Evolutionary conservation across 2,329 filamentous ascomycete species (phyloP).

Genomic region (Stromatinia cepivora): DNA sequence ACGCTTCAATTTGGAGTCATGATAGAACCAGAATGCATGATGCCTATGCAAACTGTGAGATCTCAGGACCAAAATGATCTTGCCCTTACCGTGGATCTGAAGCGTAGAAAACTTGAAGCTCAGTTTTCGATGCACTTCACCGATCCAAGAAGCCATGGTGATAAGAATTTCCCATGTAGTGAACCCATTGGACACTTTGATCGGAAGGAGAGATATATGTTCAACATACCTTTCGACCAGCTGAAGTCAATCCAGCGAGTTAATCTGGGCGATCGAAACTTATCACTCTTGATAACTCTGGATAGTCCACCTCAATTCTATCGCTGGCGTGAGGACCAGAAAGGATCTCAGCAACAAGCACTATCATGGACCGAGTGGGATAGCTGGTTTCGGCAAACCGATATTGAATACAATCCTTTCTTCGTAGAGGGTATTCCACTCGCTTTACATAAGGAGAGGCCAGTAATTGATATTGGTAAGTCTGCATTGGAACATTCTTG

Average conservation of each 20-base stretch:
- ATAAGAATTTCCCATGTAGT: conserved; percentile 21
- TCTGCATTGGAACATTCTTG: background rate
- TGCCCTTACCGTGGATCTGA: conserved; percentile 46
- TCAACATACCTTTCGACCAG: conserved; percentile 44
- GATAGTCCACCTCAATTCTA: conserved; percentile 47
- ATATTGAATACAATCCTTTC: conserved; percentile 52
- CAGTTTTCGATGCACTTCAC: conserved; percentile 43
- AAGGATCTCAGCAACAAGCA: conserved; percentile 46
- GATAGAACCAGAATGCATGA: conserved; percentile 54
- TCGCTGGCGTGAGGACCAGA: conserved; percentile 38
- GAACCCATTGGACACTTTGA: conserved; percentile 29
- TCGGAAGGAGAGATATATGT: conserved; percentile 39
- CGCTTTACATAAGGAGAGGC: conserved; percentile 49
- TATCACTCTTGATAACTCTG: conserved; percentile 50
- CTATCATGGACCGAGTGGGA: conserved; percentile 56
- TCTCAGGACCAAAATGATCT: conserved; percentile 30
- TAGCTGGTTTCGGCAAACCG: conserved; percentile 64
- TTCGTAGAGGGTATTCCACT: conserved; percentile 43
- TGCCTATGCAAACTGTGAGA: conserved; percentile 41
- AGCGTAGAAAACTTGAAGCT: conserved; percentile 44
- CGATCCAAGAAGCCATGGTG: conserved; percentile 33
- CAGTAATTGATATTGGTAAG: conserved; percentile 58
- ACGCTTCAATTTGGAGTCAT: conserved; percentile 64
- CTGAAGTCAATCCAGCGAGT: conserved; percentile 49
- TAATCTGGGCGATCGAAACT: conserved; percentile 39